Evolutionary conservation across 345 rosid genomes (phyloP).

Genomic region (Euphorbia lathyris): DNA sequence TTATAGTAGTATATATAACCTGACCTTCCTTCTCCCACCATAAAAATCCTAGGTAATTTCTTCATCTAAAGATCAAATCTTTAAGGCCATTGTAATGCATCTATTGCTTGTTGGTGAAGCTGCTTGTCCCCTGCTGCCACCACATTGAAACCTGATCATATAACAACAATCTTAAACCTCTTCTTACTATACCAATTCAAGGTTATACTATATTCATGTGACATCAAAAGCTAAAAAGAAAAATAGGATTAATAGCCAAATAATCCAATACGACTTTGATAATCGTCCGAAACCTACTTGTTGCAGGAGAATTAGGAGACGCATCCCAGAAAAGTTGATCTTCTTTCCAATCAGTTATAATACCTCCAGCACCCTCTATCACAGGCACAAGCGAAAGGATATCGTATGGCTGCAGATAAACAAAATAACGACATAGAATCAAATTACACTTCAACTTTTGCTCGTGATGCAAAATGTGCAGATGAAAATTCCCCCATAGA

Average conservation of each 20-base stretch:
- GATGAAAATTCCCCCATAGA: neutral
- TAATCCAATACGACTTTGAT: neutral
- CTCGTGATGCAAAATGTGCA: neutral
- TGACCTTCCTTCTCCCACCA: too few species aligned
- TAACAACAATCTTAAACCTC: constrained; percentile 1
- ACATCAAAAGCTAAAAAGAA: too few species aligned
- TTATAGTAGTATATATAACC: too few species aligned
- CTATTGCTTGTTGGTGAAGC: constrained; percentile 54
- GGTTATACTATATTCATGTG: neutral
- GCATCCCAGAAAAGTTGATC: constrained; percentile 71
- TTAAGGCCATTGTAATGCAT: constrained; percentile 33
- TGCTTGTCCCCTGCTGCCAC: constrained; percentile 80
- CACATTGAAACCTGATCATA: constrained; percentile 63
- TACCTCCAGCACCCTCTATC: constrained; percentile 89
- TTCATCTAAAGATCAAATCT: neutral
- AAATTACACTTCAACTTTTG: too few species aligned
- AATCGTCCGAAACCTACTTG: constrained; percentile 41
- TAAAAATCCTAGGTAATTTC: neutral
- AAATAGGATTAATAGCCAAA: neutral
- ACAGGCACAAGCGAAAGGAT: constrained; percentile 90
- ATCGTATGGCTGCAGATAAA: constrained; percentile 96
- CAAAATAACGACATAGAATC: neutral
- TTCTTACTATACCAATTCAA: neutral
- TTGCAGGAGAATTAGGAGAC: constrained; percentile 49
- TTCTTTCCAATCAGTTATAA: constrained; percentile 82